phyloP scores from a whole-genome alignment of 2,329 filamentous ascomycete genomes.

The Ophiosphaerella narmari region DNA sequence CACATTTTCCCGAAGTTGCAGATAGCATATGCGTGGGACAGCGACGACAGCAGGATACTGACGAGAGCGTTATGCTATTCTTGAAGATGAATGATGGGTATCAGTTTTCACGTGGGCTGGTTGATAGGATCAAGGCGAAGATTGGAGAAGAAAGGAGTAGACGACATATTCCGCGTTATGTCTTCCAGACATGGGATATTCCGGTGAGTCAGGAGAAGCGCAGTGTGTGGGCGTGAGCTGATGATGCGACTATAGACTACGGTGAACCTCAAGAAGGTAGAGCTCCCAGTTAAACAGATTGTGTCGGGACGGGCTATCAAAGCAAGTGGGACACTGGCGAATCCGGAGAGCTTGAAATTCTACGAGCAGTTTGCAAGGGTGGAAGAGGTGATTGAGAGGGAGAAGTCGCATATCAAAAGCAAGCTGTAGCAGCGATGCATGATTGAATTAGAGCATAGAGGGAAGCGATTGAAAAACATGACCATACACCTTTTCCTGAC shows the following conservation, averaged over 20 bases:
- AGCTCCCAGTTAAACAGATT: slow-evolving; percentile 83
- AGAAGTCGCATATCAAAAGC: slow-evolving; percentile 20
- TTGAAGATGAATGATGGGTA: slow-evolving; percentile 64
- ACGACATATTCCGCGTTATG: slow-evolving; percentile 75
- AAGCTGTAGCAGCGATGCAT: slow-evolving; percentile 20
- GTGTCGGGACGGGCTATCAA: slow-evolving; percentile 75
- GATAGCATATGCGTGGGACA: slow-evolving; percentile 85
- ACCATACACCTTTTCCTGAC: background rate
- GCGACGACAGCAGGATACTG: slow-evolving; percentile 62
- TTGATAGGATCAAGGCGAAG: slow-evolving; percentile 63
- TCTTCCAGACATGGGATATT: slow-evolving; percentile 81
- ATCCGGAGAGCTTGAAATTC: slow-evolving; percentile 74
- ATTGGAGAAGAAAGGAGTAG: slow-evolving; percentile 71
- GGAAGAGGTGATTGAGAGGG: slow-evolving; percentile 59
- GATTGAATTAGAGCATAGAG: background rate
- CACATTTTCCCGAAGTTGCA: slow-evolving; percentile 65
- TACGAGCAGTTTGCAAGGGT: slow-evolving; percentile 80
- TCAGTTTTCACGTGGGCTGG: slow-evolving; percentile 47
- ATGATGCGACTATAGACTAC: slow-evolving; percentile 63
- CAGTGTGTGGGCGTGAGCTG: no score
- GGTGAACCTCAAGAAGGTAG: slow-evolving; percentile 84
- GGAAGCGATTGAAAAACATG: background rate
- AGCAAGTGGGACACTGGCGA: slow-evolving; percentile 75
- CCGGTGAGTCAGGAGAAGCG: slow-evolving; percentile 61
- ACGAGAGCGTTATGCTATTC: slow-evolving; percentile 65